Percentiles rank a stretch among this genome's conserved stretches.
Evolutionary conservation across 106 monocot species (phyloP).

Genomic region (Vanilla planifolia): DNA sequence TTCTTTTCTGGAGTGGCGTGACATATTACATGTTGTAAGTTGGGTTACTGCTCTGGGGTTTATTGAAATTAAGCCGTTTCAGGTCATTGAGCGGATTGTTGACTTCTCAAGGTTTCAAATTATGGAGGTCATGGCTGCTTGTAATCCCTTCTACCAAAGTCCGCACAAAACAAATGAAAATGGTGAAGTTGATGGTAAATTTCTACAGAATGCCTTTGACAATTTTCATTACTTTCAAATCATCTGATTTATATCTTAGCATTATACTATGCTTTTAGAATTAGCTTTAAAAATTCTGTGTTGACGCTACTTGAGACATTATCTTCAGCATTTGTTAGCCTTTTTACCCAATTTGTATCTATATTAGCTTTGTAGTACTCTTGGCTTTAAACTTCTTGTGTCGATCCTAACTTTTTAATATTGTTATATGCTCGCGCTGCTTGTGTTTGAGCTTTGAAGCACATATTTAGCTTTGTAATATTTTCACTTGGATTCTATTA

Average conservation of each 20-base stretch:
- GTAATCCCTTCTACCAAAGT: slow-evolving; percentile 53
- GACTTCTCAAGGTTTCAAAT: slow-evolving; percentile 90
- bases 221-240: neutral
- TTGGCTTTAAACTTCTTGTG: too few relatives aligned
- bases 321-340: neutral
- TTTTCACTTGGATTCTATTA: neutral
- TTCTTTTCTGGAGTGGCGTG: neutral
- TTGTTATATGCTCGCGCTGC: too few relatives aligned
- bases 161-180: slow-evolving; percentile 69
- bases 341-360: too few relatives aligned
- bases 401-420: too few relatives aligned
- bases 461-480: neutral
- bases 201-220: neutral
- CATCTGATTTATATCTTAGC: neutral
- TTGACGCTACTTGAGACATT: neutral
- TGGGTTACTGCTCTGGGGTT: slow-evolving; percentile 2
- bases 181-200: slow-evolving; percentile 50
- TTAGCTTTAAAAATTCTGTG: neutral
- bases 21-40: neutral
- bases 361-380: too few relatives aligned
- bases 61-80: slow-evolving; percentile 9
- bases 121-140: slow-evolving; percentile 64
- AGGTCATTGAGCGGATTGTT: slow-evolving; percentile 93
- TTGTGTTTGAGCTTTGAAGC: slow-evolving; percentile 1
- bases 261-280: neutral